phyloP scores from a whole-genome alignment of 345 rosid genomes.

The Citrus mangshanensis region DNA sequence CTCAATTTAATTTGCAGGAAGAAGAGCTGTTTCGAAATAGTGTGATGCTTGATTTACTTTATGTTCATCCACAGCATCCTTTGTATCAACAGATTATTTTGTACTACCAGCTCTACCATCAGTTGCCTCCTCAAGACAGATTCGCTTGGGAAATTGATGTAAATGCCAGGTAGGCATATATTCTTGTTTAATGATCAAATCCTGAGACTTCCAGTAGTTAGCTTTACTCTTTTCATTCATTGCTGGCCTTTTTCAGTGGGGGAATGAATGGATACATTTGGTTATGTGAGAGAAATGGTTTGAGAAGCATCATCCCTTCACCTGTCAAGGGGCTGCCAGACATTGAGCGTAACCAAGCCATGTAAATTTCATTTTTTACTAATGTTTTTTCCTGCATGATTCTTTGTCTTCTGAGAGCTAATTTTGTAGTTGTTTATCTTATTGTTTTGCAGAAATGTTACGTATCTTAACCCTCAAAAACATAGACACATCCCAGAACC shows the following conservation, averaged over 20 bases:
- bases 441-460: conserved; percentile 55
- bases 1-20: conserved; percentile 37
- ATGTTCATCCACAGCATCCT: conserved; percentile 66
- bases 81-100: conserved; percentile 42
- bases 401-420: conserved; percentile 10
- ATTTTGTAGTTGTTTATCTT: not conserved
- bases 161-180: conserved; percentile 55
- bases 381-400: conserved; percentile 13
- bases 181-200: not conserved
- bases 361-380: conserved; percentile 47
- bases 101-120: conserved; percentile 34
- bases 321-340: conserved; percentile 70
- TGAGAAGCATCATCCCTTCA: conserved; percentile 38
- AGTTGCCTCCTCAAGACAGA: conserved; percentile 45
- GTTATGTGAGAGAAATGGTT: conserved; percentile 61
- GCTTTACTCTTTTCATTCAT: conserved; percentile 16
- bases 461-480: conserved; percentile 54
- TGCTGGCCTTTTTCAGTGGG: conserved; percentile 50
- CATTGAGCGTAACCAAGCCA: conserved; percentile 57
- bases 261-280: conserved; percentile 92
- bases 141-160: conserved; percentile 41
- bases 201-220: conserved; percentile 4
- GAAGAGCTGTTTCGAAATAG: conserved; percentile 84
- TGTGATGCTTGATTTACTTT: conserved; percentile 83
- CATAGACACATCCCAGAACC: conserved; percentile 67